Evolutionary conservation across 2,329 filamentous ascomycete species (phyloP), one percentile per base, ranked within the genome.

Genomic region (Talaromyces sp.): DNA sequence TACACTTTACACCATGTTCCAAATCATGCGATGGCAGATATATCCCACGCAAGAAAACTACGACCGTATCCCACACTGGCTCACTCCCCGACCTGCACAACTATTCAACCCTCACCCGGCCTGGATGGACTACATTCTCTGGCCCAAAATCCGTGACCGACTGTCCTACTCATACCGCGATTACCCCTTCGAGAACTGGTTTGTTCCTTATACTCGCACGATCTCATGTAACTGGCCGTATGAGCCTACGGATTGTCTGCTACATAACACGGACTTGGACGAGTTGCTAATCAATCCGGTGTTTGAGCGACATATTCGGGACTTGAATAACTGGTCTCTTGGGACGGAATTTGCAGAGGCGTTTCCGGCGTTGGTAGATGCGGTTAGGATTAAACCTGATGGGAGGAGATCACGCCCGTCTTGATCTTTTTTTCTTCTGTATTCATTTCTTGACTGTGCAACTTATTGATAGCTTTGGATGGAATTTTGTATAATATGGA

Each of bases 221-320:
- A 68, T 96, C 22, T 85, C 81, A 25, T 72, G 96, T 15, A 94
- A 92, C 64, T 97, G 91, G 91, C 88, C 88, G 0, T 93, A 95
- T 67, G 86, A 89, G 57, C 81, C 85, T 1, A 84, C 83, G 0
- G 87, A 91, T 64, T 84, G 86, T 36, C 77, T 96, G 25, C 75
- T 89, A 25, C 78, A 81, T 56, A 71, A 72, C 1, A 68, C 70
- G 0, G 74, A 75, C 35, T 70, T 70, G 5, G 84, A 87, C 8
- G 87, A 91, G 66, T 78, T 91, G 60, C 80, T 89, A 62, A 90
- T 96, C 62, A 96, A 94, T 63, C 91, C 91, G 0, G 89, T 90
- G 0, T 96, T 96, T 70, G 89, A 95, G 73, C 80, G 84, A 37
- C 91, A 97, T 70, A 69, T 96, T 51, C 76, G 87, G 2, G 81